Base-by-base conservation (phyloP, 1,139 yeast genomes). In the Komagataea norvegica region DNA sequence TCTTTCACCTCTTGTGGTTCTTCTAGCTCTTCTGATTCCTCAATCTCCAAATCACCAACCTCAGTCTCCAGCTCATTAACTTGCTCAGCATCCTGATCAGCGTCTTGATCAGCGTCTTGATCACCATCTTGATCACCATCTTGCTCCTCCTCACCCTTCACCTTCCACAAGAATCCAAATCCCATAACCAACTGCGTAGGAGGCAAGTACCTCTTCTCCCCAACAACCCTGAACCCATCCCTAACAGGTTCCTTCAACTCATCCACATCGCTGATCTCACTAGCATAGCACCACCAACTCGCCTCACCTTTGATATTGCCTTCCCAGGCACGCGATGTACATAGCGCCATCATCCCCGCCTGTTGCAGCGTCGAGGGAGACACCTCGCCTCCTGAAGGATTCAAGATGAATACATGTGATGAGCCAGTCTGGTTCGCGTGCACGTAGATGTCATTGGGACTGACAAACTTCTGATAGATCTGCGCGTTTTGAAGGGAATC, bases 151-250 rank as follows among this genome's bases (percentile, higher is more conserved):
- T 43, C 51, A 18, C 43, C 47, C 36, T 57, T 59, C 5, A 80
- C 74, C 38, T 82, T 64, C 82, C 93, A 85, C 43, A 85, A 58
- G 42, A 91, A 72, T 0, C 86, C 96, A 46, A 88, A 68, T 1
- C 98, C 98, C 94, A 91, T 83, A 1, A 80, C 89, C 51, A 88
- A 61, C 51, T 81, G 94, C 13, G 80, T 72, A 1, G 96, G 95
- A 0, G 95, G 94, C 51, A 89, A 65, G 46, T 64, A 74, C 19
- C 71, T 75, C 55, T 80, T 81, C 29, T 70, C 68, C 39, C 70
- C 68, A 36, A 60, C 67, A 8, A 75, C 76, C 26, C 73, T 67
- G 44, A 89, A 74, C 8, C 93, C 94, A 7, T 82, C 66, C 1
- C 79, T 72, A 34, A 88, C 65, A 22, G 84, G 68, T 8, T 75